These are phyloP conservation scores for Rosa multiflora DNA, from an alignment of 306 rosid species.

Conservation along the genomic window DNA sequence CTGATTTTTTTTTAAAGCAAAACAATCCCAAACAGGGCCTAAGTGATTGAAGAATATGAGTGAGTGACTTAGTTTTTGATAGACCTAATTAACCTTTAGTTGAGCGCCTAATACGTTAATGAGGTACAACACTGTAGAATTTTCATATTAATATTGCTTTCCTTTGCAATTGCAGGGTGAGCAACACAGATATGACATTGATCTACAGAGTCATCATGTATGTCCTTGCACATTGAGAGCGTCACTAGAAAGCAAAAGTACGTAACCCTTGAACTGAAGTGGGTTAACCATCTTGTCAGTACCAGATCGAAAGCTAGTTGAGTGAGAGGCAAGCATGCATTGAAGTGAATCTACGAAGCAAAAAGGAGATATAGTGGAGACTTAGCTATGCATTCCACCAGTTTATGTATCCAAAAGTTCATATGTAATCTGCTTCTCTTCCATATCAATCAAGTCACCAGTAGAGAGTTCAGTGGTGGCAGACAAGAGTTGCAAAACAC, in stretches of 20 bases:
- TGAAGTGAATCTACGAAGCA: neutral
- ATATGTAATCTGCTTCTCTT: slow-evolving; percentile 11
- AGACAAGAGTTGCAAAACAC: slow-evolving; percentile 21
- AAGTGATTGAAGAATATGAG: no score
- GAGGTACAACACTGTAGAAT: no score
- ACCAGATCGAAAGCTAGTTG: slow-evolving; percentile 11
- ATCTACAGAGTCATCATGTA: neutral
- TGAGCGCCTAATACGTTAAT: no score
- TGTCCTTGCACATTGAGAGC: neutral
- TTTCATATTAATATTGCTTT: neutral
- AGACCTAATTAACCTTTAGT: no score
- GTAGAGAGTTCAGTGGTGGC: slow-evolving; percentile 13
- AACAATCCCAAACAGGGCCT: no score
- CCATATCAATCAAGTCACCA: neutral
- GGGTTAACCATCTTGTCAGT: slow-evolving; percentile 9
- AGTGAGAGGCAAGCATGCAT: neutral
- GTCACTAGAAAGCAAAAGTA: neutral
- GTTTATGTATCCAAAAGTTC: slow-evolving; percentile 23
- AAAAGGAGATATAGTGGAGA: slow-evolving; percentile 22
- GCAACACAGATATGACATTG: neutral
- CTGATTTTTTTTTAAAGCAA: no score
- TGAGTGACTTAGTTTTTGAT: no score
- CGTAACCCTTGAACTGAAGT: neutral
- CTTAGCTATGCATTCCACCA: slow-evolving; percentile 40
- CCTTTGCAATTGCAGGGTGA: neutral